Evolutionary conservation across 164 flowering plant genomes (phyloP), one percentile per base, ranked within the genome.

Genomic region (Umbilicus rupestris): DNA sequence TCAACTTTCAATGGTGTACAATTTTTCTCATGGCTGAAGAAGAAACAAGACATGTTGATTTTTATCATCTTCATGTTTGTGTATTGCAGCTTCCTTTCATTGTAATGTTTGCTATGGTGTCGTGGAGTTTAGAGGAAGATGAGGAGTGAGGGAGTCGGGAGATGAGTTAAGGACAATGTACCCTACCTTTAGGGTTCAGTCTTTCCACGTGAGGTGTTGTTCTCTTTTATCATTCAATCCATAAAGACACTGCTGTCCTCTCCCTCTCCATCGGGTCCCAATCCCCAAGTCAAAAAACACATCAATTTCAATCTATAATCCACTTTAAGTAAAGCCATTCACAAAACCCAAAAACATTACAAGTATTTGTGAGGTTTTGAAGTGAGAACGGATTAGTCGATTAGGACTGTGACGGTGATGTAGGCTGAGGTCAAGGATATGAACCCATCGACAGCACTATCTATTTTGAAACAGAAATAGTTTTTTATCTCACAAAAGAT

Each of bases 171-270:
- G 65, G 45, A 28, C 60, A 14, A 35, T 41, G 44, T 41, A 41
- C 37, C 10, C 28, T 50, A 22, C 39, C 74, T 72, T 78, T 83
- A 79, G 78, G 84, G 83, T 79, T 83, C 84, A 83, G 86, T 77
- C 58, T 52, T 65, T 79, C 84, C 87, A 83, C 87, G 87, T 83
- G 83, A 83, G 87, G 83, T 83, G 58, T 52, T 52, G 87, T 83
- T 79, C 80, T 83, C 79, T 65, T 83, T 76, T 76, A 83, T 83
- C 81, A 81, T 83, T 83, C 83, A 79, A 75, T 81, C 82, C 84
- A 79, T 79, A 79, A 80, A 79, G 87, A 83, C 84, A 79, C 71
- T 78, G 83, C 77, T 79, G 84, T 52, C 58, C 58, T 52, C 58
- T 52, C 58, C 29, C 58, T 24, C 58, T 52, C 55, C 14, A 39